Evolutionary conservation across 306 rosid genomes (phyloP), one percentile per base, ranked within the genome.

Genomic region (Purshia tridentata): DNA sequence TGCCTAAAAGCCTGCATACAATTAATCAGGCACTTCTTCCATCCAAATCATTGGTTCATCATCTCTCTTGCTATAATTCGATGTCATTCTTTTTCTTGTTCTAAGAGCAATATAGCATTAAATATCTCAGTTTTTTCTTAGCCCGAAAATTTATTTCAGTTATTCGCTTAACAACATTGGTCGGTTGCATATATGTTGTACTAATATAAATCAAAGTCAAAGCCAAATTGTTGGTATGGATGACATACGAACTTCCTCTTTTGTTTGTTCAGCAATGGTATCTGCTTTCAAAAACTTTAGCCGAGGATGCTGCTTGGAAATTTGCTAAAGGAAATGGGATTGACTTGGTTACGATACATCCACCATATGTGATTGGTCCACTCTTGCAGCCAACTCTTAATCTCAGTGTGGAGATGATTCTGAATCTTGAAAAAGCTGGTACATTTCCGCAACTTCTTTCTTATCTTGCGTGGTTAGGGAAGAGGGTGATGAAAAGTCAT

Each of bases 321-420:
- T 69, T 53, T 40, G 40, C 62, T 3, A 69, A 53, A 20, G 74
- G 39, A 9, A 69, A 69, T 8, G 63, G 51, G 4, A 50, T 69
- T 51, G 74, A 52, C 35, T 6, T 69, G 0, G 37, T 69, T 39
- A 10, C 74, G 7, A 53, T 53, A 3, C 37, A 39, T 48, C 83
- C 83, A 2, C 67, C 62, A 5, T 12, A 54, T 44, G 80, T 68
- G n/a, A 35, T 75, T 37, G 83, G 83, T 46, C 83, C 83, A 6
- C 65, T 63, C 4, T 62, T 80, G 10, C 83, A 80, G 51, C 76
- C 73, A 0, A 49, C 51, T 2, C 20, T 76, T 9, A 57, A 67
- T 67, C 0, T 41, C 8, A 6, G 58, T 3, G 51, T 47, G 48
- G 69, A 67, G 51, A 8, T 18, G 40, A 47, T 76, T 18, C 49